Percentiles rank a stretch among this genome's conserved stretches.
These are phyloP conservation scores for Lepidium africanum DNA, from an alignment of 345 rosid species.

Conservation along the genomic window DNA sequence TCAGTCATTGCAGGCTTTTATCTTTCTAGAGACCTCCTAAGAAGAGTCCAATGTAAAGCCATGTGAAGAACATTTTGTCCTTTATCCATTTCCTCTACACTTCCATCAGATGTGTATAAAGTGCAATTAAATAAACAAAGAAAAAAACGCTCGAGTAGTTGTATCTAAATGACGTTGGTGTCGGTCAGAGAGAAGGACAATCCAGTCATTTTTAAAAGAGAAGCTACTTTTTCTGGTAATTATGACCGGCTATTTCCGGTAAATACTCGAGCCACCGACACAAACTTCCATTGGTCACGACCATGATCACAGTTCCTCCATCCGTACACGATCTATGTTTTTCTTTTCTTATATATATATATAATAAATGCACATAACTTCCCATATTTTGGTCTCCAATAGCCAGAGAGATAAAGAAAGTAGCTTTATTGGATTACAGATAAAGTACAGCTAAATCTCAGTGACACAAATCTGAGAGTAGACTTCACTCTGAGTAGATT, in stretches of 20 bases:
- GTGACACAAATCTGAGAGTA: constrained; percentile 20
- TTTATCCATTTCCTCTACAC: neutral
- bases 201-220: neutral
- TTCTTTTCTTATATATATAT: neutral
- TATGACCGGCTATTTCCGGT: constrained; percentile 23
- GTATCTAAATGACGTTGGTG: neutral
- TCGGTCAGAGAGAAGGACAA: constrained; percentile 18
- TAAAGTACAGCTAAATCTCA: neutral
- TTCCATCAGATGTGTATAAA: neutral
- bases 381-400: constrained; percentile 8
- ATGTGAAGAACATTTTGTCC: constrained; percentile 17
- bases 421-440: neutral
- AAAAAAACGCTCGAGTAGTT: neutral
- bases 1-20: neutral
- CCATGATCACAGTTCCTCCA: constrained; percentile 4
- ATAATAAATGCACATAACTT: constrained; percentile 8
- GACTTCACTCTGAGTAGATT: constrained; percentile 22
- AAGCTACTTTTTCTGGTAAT: neutral
- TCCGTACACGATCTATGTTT: constrained; percentile 16
- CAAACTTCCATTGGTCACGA: constrained; percentile 2
- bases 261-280: constrained; percentile 26
- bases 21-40: neutral
- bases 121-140: neutral
- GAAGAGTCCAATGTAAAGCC: neutral
- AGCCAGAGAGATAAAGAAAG: neutral